Percentiles rank a stretch among this genome's conserved stretches.
These are phyloP conservation scores for Apiotrichum laibachii DNA, from an alignment of 1,284 basidiomycete species.

Conservation along the genomic window DNA sequence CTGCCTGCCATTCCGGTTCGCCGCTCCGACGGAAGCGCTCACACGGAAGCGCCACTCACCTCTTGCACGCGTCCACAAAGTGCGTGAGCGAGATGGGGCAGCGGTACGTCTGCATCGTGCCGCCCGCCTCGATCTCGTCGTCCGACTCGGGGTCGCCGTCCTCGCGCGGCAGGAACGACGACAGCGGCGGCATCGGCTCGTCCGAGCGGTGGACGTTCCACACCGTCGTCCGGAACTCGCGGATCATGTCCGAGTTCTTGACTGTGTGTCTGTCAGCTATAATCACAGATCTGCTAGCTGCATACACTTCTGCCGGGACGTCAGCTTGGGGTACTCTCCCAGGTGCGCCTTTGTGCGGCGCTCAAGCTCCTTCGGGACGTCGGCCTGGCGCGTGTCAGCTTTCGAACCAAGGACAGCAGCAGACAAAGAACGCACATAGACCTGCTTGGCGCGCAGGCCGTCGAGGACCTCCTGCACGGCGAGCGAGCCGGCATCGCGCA, in stretches of 20 bases:
- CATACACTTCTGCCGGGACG: constrained; percentile 26
- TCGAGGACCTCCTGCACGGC: constrained; percentile 47
- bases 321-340: constrained; percentile 26
- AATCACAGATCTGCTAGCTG: not conserved
- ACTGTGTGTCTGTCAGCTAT: constrained; percentile 24
- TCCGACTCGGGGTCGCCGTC: constrained; percentile 71
- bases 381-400: constrained; percentile 7
- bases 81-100: constrained; percentile 70
- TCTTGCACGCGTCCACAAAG: constrained; percentile 66
- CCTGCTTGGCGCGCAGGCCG: too few relatives aligned
- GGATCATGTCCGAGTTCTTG: constrained; percentile 60
- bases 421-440: too few relatives aligned
- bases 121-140: constrained; percentile 76
- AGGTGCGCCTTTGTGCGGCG: not conserved
- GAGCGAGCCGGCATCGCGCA: constrained; percentile 32
- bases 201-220: constrained; percentile 66
- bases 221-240: constrained; percentile 62
- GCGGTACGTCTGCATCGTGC: constrained; percentile 71
- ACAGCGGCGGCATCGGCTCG: constrained; percentile 69
- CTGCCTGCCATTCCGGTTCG: too few relatives aligned
- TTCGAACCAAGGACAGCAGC: too few relatives aligned
- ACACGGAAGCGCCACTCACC: too few relatives aligned
- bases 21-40: too few relatives aligned
- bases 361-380: constrained; percentile 11
- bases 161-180: constrained; percentile 65